Base-by-base conservation (phyloP, 2,329 filamentous ascomycete genomes). In the Paracoccidioides brasiliensis region DNA sequence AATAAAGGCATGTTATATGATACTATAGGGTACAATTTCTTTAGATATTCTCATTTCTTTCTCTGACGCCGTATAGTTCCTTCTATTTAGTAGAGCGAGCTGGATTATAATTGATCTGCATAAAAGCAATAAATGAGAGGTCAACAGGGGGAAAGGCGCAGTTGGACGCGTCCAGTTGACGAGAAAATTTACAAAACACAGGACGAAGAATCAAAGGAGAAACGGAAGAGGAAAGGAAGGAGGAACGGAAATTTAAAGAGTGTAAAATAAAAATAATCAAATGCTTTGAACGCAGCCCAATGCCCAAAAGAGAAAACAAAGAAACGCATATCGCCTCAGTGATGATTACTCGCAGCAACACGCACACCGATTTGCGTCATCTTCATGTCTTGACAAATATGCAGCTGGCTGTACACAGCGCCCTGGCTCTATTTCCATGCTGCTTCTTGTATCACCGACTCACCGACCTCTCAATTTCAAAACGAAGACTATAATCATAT, bases 281-380 rank as follows among this genome's bases (percentile, higher is more conserved):
- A 59, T 57, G 44, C 58, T 55, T 61, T 61, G 55, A 61, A 61
- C 59, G 61, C 60, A 60, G 56, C 60, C 54, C 60, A 59, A 58
- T 62, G 62, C 60, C 61, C 57, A 55, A 42, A 54, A 60, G 59
- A 56, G 57, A 57, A 63, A 63, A 51, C 22, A 37, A 46, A 30
- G 12, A 60, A 55, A 48, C 22, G 55, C 7, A 43, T 22, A 28
- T 22, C 22, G 22, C 22, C 22, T 22, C 22, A 22, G 22, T 2
- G 22, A 22, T 52, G 14, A 45, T 30, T 45, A n/a, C 2, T 45
- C 14, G 15, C 14, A 45, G n/a, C 14, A n/a, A 30, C 15, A 30
- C 43, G n/a, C n/a, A 8, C 43, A 30, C 14, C 7, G 43, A n/a
- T 22, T 22, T 22, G 22, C 22, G 22, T 22, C 2, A 22, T 22